Percentiles rank a stretch among this genome's conserved stretches.
phyloP scores from a whole-genome alignment of 208 protist genomes.

The Kentomonas sorsogonicus region DNA sequence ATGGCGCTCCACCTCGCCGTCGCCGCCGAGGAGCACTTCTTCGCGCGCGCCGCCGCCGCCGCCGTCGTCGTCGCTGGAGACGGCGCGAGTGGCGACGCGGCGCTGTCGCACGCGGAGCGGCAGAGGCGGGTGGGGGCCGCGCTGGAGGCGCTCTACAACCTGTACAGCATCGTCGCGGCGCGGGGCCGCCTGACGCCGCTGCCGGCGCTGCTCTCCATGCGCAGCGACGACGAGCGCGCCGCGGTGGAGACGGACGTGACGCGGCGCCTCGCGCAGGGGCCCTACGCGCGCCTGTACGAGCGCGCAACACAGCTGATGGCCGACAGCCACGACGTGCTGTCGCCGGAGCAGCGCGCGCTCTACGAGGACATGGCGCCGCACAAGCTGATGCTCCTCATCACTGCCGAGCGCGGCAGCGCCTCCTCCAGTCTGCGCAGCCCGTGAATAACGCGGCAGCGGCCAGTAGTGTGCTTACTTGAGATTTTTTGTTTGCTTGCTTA shows the following conservation, averaged over 20 bases:
- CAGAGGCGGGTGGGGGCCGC: constrained; percentile 20
- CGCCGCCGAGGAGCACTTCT: constrained; percentile 1
- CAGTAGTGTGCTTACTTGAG: no score
- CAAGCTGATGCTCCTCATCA: constrained; percentile 42
- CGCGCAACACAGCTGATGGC: constrained; percentile 17
- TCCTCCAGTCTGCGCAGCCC: no score
- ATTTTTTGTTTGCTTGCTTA: no score
- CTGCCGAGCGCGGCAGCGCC: constrained; percentile 4
- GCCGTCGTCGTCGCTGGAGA: neutral
- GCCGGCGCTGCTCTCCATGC: constrained; percentile 41
- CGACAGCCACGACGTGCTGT: constrained; percentile 12
- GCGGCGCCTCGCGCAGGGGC: constrained; percentile 24
- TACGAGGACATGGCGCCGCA: constrained; percentile 53
- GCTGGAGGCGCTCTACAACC: constrained; percentile 31
- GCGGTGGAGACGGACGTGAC: constrained; percentile 23
- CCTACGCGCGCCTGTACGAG: constrained; percentile 35
- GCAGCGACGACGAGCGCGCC: constrained; percentile 16
- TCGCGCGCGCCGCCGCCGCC: neutral
- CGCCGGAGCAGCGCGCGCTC: constrained; percentile 13
- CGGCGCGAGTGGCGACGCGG: constrained; percentile 4
- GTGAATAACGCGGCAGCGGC: no score
- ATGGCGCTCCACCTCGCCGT: neutral
- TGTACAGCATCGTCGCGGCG: constrained; percentile 54
- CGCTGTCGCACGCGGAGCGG: neutral
- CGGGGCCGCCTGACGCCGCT: constrained; percentile 40